These are phyloP conservation scores for Paraleonurus japonicus DNA, from an alignment of 257 asterid species.

Conservation along the genomic window DNA sequence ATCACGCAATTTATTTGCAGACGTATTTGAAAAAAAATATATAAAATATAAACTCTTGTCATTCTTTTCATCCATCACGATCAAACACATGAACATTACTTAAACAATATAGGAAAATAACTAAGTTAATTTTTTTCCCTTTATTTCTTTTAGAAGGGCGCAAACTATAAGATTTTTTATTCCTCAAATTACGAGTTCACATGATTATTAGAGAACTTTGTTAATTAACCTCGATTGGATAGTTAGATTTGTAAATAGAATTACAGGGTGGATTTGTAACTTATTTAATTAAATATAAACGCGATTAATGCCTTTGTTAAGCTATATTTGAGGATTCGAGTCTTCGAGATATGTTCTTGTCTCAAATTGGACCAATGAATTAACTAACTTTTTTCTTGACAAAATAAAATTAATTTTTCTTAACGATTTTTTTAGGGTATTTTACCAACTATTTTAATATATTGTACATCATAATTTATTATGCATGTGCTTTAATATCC, in stretches of 20 bases:
- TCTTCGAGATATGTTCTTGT: background rate
- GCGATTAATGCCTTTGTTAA: background rate
- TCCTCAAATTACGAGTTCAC: background rate
- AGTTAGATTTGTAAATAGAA: background rate
- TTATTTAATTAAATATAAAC: background rate
- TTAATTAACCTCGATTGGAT: background rate
- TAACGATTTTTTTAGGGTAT: too few species aligned
- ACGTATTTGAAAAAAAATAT: too few species aligned
- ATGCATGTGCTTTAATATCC: too few species aligned
- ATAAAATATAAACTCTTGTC: too few species aligned
- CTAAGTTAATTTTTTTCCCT: background rate
- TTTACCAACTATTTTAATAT: too few species aligned
- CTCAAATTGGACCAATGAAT: background rate
- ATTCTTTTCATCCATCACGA: background rate
- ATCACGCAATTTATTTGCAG: too few species aligned
- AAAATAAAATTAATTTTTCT: too few species aligned
- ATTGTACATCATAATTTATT: too few species aligned
- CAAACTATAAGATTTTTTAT: background rate
- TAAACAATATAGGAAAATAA: background rate
- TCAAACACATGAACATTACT: background rate
- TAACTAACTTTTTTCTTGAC: background rate
- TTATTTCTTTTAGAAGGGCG: background rate
- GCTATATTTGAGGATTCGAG: background rate
- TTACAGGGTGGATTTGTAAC: background rate
- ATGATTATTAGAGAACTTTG: background rate